Conservation (phyloP, 805 yeast genomes). For the Candida hispaniensis region DNA sequence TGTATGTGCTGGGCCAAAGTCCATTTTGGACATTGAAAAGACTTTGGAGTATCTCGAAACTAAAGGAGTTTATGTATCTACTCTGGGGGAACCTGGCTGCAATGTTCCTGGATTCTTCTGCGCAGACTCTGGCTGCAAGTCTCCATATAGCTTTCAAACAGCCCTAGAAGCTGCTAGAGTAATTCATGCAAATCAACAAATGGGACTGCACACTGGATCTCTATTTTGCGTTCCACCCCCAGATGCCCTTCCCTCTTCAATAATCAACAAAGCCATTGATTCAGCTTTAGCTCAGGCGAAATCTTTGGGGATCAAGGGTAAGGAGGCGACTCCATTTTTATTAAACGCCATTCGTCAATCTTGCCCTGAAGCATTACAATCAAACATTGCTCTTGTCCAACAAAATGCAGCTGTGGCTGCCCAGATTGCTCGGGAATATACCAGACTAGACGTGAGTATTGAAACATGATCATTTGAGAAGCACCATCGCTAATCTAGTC, state of each 20-base stretch:
- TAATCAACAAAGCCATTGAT: conserved; percentile 47
- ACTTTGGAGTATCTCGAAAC: conserved; percentile 85
- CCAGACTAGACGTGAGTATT: conserved; percentile 29
- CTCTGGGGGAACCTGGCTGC: conserved; percentile 43
- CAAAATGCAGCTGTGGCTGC: conserved; percentile 66
- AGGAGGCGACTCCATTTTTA: conserved; percentile 69
- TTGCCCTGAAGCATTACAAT: conserved; percentile 45
- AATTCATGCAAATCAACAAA: conserved; percentile 35
- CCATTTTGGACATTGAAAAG: conserved; percentile 66
- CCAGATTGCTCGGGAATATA: conserved; percentile 48
- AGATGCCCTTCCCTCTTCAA: conserved; percentile 40
- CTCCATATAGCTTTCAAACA: conserved; percentile 54
- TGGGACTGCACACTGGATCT: conserved; percentile 55
- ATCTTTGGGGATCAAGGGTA: conserved; percentile 47
- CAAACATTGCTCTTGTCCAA: conserved; percentile 64
- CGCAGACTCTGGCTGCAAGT: conserved; percentile 57
- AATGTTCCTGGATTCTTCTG: conserved; percentile 75
- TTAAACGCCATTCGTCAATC: conserved; percentile 38
- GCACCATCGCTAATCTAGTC: too few species aligned
- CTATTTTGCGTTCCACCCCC: conserved; percentile 83
- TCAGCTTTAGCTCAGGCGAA: conserved; percentile 50
- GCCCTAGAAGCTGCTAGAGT: conserved; percentile 53
- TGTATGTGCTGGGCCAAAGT: conserved; percentile 88
- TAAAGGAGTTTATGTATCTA: conserved; percentile 78
- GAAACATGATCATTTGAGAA: too few species aligned